Conservation (phyloP, 768 basidiomycete species). For the Lactarius pseudohatsudake region DNA sequence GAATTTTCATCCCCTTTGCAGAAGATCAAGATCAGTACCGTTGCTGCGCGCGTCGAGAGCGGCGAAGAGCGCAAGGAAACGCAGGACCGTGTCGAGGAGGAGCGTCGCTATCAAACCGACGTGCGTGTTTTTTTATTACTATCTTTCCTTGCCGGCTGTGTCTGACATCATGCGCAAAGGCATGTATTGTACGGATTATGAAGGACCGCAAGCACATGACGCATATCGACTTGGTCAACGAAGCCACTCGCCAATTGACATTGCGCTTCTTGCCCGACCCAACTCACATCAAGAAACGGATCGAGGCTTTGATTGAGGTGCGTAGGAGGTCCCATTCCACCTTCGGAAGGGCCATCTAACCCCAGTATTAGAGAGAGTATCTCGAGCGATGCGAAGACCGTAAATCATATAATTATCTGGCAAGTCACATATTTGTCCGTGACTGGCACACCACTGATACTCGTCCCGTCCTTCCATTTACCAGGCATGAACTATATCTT, state of each 20-base stretch:
- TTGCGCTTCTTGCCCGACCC: conserved; percentile 86
- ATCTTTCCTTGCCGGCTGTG: not conserved
- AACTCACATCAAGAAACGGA: conserved; percentile 84
- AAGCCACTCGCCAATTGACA: conserved; percentile 85
- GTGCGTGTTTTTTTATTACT: conserved; percentile 43
- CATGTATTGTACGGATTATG: conserved; percentile 97
- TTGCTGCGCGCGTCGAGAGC: conserved; percentile 85
- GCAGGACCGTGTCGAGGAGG: conserved; percentile 85
- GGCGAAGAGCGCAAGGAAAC: conserved; percentile 89
- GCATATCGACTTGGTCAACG: conserved; percentile 86
- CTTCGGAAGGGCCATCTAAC: not conserved
- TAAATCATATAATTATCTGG: conserved; percentile 84
- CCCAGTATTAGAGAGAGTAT: conserved; percentile 74
- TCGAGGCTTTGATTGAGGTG: conserved; percentile 93
- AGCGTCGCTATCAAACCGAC: conserved; percentile 86
- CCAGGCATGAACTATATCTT: conserved; percentile 24
- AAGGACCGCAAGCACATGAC: conserved; percentile 89
- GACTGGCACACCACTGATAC: not conserved
- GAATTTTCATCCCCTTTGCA: conserved; percentile 79
- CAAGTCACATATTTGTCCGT: conserved; percentile 23
- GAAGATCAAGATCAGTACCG: conserved; percentile 90
- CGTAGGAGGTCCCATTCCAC: conserved; percentile 31
- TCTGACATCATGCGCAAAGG: conserved; percentile 48
- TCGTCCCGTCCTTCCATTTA: not conserved
- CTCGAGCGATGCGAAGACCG: conserved; percentile 86